Evolutionary conservation across 2,329 filamentous ascomycete species (phyloP), one percentile per base, ranked within the genome.

Genomic region (Ambrosiella beaveri): DNA sequence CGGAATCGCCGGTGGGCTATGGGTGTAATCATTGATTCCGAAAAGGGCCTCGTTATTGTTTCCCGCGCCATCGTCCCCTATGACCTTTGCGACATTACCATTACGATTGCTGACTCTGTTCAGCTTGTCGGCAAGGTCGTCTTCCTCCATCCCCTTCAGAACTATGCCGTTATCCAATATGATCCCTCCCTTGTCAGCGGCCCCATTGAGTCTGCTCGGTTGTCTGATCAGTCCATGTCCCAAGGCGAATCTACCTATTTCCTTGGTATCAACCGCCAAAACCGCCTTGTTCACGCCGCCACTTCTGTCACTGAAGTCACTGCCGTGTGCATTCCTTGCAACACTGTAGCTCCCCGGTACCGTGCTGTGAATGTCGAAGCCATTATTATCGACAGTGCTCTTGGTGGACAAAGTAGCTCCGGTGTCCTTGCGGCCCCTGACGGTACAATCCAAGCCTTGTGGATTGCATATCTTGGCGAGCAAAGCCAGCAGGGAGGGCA

Each of bases 251-350:
- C 91, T 59, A 96, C 90, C 0, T 90, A 95, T 64, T 98, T 98
- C 71, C 86, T 98, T 62, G 94, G 93, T n/a, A 94, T 95, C 74
- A 98, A 98, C 68, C 84, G 94, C 63, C 97, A 96, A 63, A 85
- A 91, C 61, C 82, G 91, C 40, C 88, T 96, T 45, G 91, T 97
- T 3, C 88, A 96, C 64, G 87, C 89, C 4, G 89, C 95, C 64
- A 97, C 93, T 0, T 88, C 86, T 0, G 89, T 98, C 12, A 98
- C 94, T 0, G 93, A 98, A 68, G 94, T 98, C 66, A 97, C 91
- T 9, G 93, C 93, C 1, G 93, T 97, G 2, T 88, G 90, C 0
- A 97, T 98, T 62, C 94, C 93, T 0, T 89, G 93, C 35, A 97
- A 95, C 70, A 85, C 87, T 0, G 82, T 88, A 1, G 91, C 93